Conservation (phyloP, 108 stramenopile genomes). For the Skeletonema potamos region DNA sequence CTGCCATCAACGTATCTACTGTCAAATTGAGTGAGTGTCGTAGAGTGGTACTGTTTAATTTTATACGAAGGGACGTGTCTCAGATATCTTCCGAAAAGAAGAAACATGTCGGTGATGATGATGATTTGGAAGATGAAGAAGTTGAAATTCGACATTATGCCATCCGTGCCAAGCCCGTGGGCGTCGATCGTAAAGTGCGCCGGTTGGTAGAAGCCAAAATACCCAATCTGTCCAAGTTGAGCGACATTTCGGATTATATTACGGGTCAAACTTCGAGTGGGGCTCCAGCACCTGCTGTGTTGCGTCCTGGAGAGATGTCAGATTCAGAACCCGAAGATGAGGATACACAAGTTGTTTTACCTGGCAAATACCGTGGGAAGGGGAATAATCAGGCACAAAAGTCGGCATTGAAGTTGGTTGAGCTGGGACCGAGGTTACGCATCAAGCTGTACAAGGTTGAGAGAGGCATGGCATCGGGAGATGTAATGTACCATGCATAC, state of each 20-base stretch:
- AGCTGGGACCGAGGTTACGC: slow-evolving; percentile 94
- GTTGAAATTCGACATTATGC: slow-evolving; percentile 97
- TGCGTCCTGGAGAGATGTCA: slow-evolving; percentile 48
- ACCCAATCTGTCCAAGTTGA: slow-evolving; percentile 86
- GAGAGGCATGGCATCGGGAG: slow-evolving; percentile 89
- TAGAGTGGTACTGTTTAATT: slow-evolving; percentile 94
- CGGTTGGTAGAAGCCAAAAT: slow-evolving; percentile 90
- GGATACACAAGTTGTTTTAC: slow-evolving; percentile 68
- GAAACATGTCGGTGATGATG: slow-evolving; percentile 15
- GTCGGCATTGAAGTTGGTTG: slow-evolving; percentile 93
- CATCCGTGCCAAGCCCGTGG: slow-evolving; percentile 95
- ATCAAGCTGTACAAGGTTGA: slow-evolving; percentile 95
- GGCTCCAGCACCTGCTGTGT: slow-evolving; percentile 36
- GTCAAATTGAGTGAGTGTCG: slow-evolving; percentile 93
- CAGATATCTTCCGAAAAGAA: neutral
- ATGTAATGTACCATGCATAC: slow-evolving; percentile 98
- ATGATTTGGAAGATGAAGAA: slow-evolving; percentile 62
- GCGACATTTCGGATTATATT: slow-evolving; percentile 97
- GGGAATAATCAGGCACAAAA: slow-evolving; percentile 84
- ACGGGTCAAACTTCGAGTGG: slow-evolving; percentile 58
- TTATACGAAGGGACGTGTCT: slow-evolving; percentile 50
- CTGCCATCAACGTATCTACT: slow-evolving; percentile 94
- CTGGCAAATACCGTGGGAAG: slow-evolving; percentile 81
- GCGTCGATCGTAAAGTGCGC: slow-evolving; percentile 90
- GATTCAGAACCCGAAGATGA: slow-evolving; percentile 93